These are phyloP conservation scores for Polytrichum formosum DNA, from an alignment of 225 moss, liverwort and hornwort genomes.

Conservation along the genomic window DNA sequence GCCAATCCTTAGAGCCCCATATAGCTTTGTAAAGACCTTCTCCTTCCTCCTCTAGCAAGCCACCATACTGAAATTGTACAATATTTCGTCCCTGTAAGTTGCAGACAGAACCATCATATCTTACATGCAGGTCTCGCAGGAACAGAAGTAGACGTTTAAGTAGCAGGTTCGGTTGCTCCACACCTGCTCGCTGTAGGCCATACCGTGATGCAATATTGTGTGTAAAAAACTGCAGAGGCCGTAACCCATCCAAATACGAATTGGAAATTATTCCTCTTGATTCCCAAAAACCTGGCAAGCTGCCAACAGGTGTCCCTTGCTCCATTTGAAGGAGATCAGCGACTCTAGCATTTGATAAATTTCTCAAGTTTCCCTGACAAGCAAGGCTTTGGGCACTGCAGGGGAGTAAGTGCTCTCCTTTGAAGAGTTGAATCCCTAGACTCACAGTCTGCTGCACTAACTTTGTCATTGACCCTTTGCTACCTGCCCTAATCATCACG, in stretches of 20 bases:
- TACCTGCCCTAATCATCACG: conserved; percentile 79
- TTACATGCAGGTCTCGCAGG: conserved; percentile 73
- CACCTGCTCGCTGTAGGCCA: conserved; percentile 63
- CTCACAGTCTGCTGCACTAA: conserved; percentile 79
- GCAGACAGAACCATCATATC: conserved; percentile 86
- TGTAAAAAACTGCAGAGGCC: conserved; percentile 55
- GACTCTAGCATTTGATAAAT: conserved; percentile 30
- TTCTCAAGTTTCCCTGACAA: conserved; percentile 26
- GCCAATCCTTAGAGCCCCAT: conserved; percentile 18
- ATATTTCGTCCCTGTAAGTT: conserved; percentile 48
- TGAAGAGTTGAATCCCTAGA: conserved; percentile 85
- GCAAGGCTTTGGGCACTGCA: conserved; percentile 26
- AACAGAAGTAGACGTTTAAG: conserved; percentile 68
- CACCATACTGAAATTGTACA: conserved; percentile 82
- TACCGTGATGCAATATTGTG: conserved; percentile 67
- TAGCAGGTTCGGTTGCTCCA: conserved; percentile 76
- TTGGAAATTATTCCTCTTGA: conserved; percentile 70
- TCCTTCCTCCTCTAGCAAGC: conserved; percentile 39
- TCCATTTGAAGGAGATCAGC: conserved; percentile 37
- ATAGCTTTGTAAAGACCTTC: conserved; percentile 13
- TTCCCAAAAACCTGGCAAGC: conserved; percentile 71
- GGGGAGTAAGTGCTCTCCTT: conserved; percentile 71
- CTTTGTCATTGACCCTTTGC: conserved; percentile 78
- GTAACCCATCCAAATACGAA: conserved; percentile 80
- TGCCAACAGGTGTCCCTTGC: conserved; percentile 24